These are phyloP conservation scores for Podila clonocystis DNA, from an alignment of 192 early-diverging fungal genomes.

Conservation along the genomic window DNA sequence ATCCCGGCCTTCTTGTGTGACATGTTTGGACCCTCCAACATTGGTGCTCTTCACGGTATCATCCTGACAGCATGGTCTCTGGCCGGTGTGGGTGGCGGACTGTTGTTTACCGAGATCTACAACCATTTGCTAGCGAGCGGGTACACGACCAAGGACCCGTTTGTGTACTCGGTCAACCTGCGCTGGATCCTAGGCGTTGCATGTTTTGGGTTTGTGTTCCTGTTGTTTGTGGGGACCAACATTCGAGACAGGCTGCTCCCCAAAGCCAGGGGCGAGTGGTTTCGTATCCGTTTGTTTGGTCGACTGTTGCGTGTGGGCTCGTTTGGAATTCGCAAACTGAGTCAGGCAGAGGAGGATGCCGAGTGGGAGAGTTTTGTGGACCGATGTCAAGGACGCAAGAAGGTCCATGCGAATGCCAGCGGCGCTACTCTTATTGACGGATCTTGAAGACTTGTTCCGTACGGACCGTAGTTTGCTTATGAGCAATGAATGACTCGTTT, in stretches of 20 bases:
- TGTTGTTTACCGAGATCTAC: constrained; percentile 73
- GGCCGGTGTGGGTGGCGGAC: constrained; percentile 76
- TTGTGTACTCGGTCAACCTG: constrained; percentile 69
- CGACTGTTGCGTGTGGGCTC: constrained; percentile 54
- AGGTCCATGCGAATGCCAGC: not conserved
- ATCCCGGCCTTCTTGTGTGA: constrained; percentile 82
- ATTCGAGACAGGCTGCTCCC: constrained; percentile 76
- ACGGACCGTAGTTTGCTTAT: no score
- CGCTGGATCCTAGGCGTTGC: constrained; percentile 76
- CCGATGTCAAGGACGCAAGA: not conserved
- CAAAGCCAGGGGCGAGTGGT: constrained; percentile 65
- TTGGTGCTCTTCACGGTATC: constrained; percentile 77
- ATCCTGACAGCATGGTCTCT: constrained; percentile 83
- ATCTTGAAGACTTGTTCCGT: no score
- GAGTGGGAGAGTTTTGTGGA: constrained; percentile 59
- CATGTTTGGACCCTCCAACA: constrained; percentile 85
- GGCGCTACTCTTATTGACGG: no score
- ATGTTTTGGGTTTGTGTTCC: constrained; percentile 63
- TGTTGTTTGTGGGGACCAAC: constrained; percentile 69
- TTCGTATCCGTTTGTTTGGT: constrained; percentile 65
- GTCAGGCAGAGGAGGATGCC: constrained; percentile 58
- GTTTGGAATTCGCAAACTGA: constrained; percentile 30
- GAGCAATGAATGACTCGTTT: no score
- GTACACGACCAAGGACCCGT: constrained; percentile 60
- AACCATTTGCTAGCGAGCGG: constrained; percentile 52